Evolutionary conservation across 2,329 filamentous ascomycete species (phyloP), one percentile per base, ranked within the genome.

Genomic region (Sclerotinia glacialis): DNA sequence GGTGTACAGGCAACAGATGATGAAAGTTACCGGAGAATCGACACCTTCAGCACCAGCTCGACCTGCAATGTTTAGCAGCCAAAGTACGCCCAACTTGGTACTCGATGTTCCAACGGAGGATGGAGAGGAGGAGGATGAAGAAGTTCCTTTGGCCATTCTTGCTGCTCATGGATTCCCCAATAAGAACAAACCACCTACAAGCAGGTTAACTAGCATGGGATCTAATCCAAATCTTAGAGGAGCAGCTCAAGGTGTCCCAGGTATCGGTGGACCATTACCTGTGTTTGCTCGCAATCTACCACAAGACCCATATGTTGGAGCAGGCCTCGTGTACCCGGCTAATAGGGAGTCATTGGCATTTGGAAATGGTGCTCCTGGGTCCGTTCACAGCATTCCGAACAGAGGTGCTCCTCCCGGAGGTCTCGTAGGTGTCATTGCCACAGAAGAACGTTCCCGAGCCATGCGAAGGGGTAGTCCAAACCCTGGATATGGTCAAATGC

Each of bases 1-100:
- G 1, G 89, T 96, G 1, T 96, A 96, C 77, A 86, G 93, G 67
- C 93, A 97, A 77, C 91, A 95, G 78, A 97, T 96, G 93, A 96
- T 94, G 90, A 96, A 96, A 79, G 90, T 95, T 40, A 96, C 92
- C 0, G 93, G 93, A 58, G 91, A 94, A 72, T 80, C 86, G 28
- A 77, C 83, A 77, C 67, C 82, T 14, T 71, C 50, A 34, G 53
- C 78, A 16, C 77, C 82, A 18, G 74, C 80, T 14, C 77, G 82
- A 34, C 85, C 86, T n/a, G 83, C 85, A 18, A 65, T 79, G 80
- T 60, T 81, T 83, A 23, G 80, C 83, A 44, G 85, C 5, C 81
- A 83, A 73, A 91, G 88, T 76, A 85, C 86, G 5, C 86, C 89
- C 1, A 88, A 87, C 69, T 76, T 90, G 26, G 76, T 69, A 50